Percentiles rank a stretch among this genome's conserved stretches.
These are phyloP conservation scores for Cupressus sempervirens DNA, from an alignment of 75 land plant genomes.

Conservation along the genomic window DNA sequence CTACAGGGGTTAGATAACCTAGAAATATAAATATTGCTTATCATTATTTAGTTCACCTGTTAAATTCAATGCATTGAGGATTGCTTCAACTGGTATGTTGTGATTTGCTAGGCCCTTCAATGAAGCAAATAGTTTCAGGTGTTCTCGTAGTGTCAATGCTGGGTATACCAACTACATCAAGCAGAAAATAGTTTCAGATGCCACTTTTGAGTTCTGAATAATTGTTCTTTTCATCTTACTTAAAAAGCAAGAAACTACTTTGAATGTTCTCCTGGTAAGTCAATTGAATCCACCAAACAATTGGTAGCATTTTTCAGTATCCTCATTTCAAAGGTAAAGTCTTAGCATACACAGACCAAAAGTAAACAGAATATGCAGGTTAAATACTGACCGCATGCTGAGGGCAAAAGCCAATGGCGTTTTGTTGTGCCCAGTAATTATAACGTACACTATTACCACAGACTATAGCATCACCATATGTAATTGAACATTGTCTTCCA, in stretches of 20 bases:
- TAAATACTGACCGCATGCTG: constrained; percentile 25
- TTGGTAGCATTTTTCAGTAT: neutral
- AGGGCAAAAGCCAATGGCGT: constrained; percentile 28
- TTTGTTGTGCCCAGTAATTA: constrained; percentile 20
- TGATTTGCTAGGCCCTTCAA: constrained; percentile 23
- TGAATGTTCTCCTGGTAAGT: neutral
- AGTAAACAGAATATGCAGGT: neutral
- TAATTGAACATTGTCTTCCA: constrained; percentile 18
- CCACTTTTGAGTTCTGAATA: neutral
- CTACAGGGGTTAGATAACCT: neutral
- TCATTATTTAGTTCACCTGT: constrained; percentile 15
- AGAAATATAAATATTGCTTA: neutral
- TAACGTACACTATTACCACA: constrained; percentile 31
- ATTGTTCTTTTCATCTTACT: neutral
- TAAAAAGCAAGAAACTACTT: neutral
- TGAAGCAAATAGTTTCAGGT: constrained; percentile 24
- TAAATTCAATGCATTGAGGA: constrained; percentile 25
- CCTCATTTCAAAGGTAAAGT: neutral
- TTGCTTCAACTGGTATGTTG: constrained; percentile 18
- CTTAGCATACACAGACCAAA: neutral
- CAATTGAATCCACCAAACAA: neutral
- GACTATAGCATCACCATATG: constrained; percentile 27
- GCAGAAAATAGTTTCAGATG: constrained; percentile 9
- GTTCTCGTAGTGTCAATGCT: constrained; percentile 31
- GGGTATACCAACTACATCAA: constrained; percentile 22